These are phyloP conservation scores for Russula sp. DNA, from an alignment of 768 basidiomycete species.

Conservation along the genomic window DNA sequence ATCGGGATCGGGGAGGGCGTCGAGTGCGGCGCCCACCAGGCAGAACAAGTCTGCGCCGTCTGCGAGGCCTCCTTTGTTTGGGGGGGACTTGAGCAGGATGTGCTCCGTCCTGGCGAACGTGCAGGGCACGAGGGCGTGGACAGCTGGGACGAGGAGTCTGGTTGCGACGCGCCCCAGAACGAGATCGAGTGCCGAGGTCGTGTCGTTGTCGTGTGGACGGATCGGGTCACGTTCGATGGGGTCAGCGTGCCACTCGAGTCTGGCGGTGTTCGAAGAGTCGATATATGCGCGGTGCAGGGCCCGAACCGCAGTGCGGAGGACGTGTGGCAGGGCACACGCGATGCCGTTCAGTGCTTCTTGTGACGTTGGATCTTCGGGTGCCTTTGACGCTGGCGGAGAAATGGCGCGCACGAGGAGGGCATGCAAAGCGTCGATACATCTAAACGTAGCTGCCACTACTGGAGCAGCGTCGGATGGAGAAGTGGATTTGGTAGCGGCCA, in stretches of 20 bases:
- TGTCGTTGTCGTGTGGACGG: background rate
- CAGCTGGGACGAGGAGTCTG: slow-evolving; percentile 4
- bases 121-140: slow-evolving; percentile 12
- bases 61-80: background rate
- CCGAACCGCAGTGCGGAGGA: background rate
- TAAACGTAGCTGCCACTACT: background rate
- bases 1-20: background rate
- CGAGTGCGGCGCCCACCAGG: background rate
- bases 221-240: background rate
- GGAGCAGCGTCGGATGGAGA: background rate
- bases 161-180: slow-evolving; percentile 1
- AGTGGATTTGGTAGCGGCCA: background rate
- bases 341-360: too few species aligned
- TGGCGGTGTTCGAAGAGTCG: background rate
- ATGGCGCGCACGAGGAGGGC: too few species aligned
- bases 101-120: slow-evolving; percentile 7
- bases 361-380: too few species aligned
- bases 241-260: background rate
- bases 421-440: too few species aligned
- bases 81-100: background rate
- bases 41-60: slow-evolving; percentile 4
- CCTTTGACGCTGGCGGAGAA: too few species aligned
- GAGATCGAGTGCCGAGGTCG: background rate
- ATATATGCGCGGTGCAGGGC: background rate
- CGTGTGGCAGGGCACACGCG: too few species aligned